Conservation (phyloP, 176 grass and related monocot species). For the Paspalum notatum region DNA sequence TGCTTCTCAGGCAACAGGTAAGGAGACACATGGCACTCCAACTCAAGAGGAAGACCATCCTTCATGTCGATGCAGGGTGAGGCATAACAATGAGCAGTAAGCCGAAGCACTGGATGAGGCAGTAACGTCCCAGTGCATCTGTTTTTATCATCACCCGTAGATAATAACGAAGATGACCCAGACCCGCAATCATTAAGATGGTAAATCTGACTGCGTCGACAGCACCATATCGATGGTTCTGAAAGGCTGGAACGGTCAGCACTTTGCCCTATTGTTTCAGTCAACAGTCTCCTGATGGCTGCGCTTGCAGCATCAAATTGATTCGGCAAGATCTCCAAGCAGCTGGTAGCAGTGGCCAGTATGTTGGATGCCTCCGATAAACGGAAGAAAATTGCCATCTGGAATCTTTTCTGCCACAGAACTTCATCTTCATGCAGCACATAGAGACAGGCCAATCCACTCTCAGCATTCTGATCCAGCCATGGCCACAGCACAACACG, state of each 20-base stretch:
- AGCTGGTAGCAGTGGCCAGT: neutral
- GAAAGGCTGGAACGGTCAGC: neutral
- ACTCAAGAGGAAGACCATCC: neutral
- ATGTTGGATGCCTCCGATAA: neutral
- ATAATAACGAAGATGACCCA: neutral
- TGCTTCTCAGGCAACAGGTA: neutral
- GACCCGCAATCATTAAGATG: neutral
- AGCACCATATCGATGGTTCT: neutral
- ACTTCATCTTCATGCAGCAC: neutral
- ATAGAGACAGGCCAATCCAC: neutral
- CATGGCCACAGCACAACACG: neutral
- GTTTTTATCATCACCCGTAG: neutral
- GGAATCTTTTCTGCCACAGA: neutral
- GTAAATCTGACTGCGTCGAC: neutral
- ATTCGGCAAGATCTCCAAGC: conserved; percentile 26
- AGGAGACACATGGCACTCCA: neutral
- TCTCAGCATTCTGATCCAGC: neutral
- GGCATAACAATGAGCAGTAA: neutral
- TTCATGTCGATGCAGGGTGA: neutral
- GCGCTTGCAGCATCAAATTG: neutral
- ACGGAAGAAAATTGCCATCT: neutral
- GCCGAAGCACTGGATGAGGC: neutral
- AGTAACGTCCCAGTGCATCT: neutral
- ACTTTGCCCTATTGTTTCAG: neutral
- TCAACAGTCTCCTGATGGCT: neutral